Percentiles rank a stretch among this genome's conserved stretches.
phyloP scores from a whole-genome alignment of 768 basidiomycete genomes.

The Strobilomyces confusus region DNA sequence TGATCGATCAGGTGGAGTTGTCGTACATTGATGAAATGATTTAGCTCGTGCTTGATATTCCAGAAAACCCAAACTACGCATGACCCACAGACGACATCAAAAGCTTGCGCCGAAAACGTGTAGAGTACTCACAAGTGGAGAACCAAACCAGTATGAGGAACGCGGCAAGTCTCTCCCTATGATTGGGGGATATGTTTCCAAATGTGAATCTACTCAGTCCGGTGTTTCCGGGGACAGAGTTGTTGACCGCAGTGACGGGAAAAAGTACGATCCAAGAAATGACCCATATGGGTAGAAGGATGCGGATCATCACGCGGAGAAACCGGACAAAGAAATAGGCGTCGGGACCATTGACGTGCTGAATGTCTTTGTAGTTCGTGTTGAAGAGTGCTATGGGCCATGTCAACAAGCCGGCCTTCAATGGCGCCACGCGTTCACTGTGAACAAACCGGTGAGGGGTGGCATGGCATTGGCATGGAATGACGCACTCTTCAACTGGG shows the following conservation, averaged over 20 bases:
- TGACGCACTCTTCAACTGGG: constrained; percentile 40
- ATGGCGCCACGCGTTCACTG: constrained; percentile 56
- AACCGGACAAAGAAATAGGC: constrained; percentile 94
- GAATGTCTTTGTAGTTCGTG: constrained; percentile 59
- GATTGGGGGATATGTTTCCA: constrained; percentile 61
- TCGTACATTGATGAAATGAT: constrained; percentile 70
- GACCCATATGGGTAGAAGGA: constrained; percentile 89
- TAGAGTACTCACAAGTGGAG: constrained; percentile 62
- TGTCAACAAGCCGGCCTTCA: constrained; percentile 46
- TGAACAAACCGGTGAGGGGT: background rate
- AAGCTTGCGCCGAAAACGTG: background rate
- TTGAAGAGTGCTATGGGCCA: constrained; percentile 68
- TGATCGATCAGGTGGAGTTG: constrained; percentile 79
- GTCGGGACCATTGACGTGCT: constrained; percentile 75
- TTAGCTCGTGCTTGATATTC: constrained; percentile 78
- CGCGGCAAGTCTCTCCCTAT: constrained; percentile 64
- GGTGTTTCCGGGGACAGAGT: constrained; percentile 38
- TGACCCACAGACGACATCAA: background rate
- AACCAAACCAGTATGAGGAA: constrained; percentile 75
- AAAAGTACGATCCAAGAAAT: constrained; percentile 84
- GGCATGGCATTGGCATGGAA: background rate
- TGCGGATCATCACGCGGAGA: constrained; percentile 74
- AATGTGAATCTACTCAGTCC: constrained; percentile 74
- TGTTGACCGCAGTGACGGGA: constrained; percentile 63
- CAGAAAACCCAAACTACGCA: constrained; percentile 77